Evolutionary conservation across 768 basidiomycete species (phyloP).

Genomic region (Podaxis sp.): DNA sequence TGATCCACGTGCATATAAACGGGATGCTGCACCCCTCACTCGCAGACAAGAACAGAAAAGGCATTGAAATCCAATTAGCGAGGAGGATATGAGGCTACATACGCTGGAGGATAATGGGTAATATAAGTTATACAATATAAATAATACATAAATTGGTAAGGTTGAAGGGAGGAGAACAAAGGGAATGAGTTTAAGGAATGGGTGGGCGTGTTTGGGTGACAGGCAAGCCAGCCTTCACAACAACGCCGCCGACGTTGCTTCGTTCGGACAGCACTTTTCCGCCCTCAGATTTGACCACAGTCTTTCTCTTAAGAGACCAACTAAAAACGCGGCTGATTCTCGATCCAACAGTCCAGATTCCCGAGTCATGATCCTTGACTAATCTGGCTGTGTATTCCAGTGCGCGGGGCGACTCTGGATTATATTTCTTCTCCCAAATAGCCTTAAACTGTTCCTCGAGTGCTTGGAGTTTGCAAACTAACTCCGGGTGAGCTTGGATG

Average conservation of each 20-base stretch:
- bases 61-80: background rate
- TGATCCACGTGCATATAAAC: background rate
- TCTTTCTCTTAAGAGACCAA: background rate
- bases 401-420: slow-evolving; percentile 25
- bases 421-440: slow-evolving; percentile 42
- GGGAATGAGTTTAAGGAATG: background rate
- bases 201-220: slow-evolving; percentile 9
- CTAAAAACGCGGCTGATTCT: slow-evolving; percentile 4
- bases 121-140: background rate
- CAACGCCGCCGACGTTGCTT: slow-evolving; percentile 1
- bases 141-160: background rate
- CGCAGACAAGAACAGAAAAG: background rate
- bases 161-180: background rate
- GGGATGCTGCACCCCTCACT: background rate
- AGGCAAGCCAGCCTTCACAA: slow-evolving; percentile 8
- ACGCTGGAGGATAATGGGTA: background rate
- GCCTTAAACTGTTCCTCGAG: slow-evolving; percentile 52
- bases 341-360: slow-evolving; percentile 10
- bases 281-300: background rate
- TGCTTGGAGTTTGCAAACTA: slow-evolving; percentile 44
- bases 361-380: slow-evolving; percentile 15
- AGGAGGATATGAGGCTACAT: background rate
- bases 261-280: slow-evolving; percentile 1
- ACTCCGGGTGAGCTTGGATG: slow-evolving; percentile 40
- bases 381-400: slow-evolving; percentile 20